Percentiles rank a stretch among this genome's conserved stretches.
Evolutionary conservation across 345 rosid species (phyloP).

Genomic region (Salix exigua): DNA sequence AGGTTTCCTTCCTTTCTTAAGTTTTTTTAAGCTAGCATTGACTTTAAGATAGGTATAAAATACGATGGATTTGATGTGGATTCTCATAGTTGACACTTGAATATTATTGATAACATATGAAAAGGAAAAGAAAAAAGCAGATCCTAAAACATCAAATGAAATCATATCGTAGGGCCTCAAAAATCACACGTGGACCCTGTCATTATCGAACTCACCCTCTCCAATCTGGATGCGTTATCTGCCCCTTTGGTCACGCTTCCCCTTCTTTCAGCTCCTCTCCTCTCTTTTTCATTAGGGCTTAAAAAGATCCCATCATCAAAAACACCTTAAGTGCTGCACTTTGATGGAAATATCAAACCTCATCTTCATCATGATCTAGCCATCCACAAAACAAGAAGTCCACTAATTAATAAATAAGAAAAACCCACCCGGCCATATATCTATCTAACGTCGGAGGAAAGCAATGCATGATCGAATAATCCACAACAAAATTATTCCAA

Average conservation of each 20-base stretch:
- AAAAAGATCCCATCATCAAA: conserved; percentile 19
- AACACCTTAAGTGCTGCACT: conserved; percentile 49
- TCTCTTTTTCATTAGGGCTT: conserved; percentile 2
- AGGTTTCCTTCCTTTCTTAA: neutral
- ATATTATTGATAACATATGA: neutral
- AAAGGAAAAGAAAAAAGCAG: neutral
- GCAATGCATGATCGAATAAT: conserved; percentile 84
- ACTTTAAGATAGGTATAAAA: conserved; percentile 23
- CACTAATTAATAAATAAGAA: neutral
- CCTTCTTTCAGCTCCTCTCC: conserved; percentile 34
- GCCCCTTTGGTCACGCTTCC: conserved; percentile 59
- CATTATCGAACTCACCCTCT: neutral
- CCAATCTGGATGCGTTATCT: conserved; percentile 34
- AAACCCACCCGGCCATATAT: conserved; percentile 5
- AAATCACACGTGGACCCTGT: conserved; percentile 51
- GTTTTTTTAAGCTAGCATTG: conserved; percentile 22
- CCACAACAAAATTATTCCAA: conserved; percentile 66
- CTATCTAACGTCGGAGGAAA: conserved; percentile 79
- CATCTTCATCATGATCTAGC: conserved; percentile 26
- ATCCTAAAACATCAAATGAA: conserved; percentile 5
- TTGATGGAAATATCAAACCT: conserved; percentile 28
- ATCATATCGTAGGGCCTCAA: conserved; percentile 44
- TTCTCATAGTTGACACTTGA: conserved; percentile 1
- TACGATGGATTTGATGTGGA: conserved; percentile 6
- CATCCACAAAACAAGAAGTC: neutral